phyloP scores from a whole-genome alignment of 116 monocot species.

The Cymodocea nodosa region DNA sequence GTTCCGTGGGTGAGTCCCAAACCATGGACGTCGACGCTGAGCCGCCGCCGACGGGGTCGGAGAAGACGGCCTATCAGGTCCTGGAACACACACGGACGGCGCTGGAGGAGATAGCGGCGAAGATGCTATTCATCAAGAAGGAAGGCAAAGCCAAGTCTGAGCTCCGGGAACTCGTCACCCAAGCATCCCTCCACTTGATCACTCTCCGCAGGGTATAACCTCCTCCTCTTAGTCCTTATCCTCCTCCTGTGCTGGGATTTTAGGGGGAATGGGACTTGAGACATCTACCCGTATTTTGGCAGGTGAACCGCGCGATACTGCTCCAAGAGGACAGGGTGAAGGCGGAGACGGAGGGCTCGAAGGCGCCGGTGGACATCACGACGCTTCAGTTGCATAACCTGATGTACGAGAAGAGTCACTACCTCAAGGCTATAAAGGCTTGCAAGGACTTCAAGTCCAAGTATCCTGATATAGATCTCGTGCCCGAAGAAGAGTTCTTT shows the following conservation, averaged over 20 bases:
- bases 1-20: constrained; percentile 1
- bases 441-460: constrained; percentile 89
- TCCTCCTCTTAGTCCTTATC: not conserved
- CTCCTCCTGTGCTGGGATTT: not conserved
- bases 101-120: constrained; percentile 77
- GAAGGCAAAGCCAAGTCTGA: constrained; percentile 67
- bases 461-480: constrained; percentile 83
- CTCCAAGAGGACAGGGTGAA: constrained; percentile 84
- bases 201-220: constrained; percentile 59
- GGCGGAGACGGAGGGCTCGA: constrained; percentile 79
- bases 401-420: constrained; percentile 98
- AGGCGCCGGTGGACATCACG: constrained; percentile 85
- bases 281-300: not conserved
- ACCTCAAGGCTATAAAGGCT: constrained; percentile 86
- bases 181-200: constrained; percentile 85
- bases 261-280: not conserved
- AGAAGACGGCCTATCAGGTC: constrained; percentile 19
- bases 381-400: constrained; percentile 92
- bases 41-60: not conserved
- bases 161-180: constrained; percentile 81
- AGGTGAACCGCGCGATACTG: constrained; percentile 78
- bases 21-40: not conserved
- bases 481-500: constrained; percentile 74
- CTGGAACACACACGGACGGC: constrained; percentile 46
- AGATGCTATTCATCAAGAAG: constrained; percentile 67